phyloP scores from a whole-genome alignment of 2,329 filamentous ascomycete genomes.

The Aspergillus ochraceus region DNA sequence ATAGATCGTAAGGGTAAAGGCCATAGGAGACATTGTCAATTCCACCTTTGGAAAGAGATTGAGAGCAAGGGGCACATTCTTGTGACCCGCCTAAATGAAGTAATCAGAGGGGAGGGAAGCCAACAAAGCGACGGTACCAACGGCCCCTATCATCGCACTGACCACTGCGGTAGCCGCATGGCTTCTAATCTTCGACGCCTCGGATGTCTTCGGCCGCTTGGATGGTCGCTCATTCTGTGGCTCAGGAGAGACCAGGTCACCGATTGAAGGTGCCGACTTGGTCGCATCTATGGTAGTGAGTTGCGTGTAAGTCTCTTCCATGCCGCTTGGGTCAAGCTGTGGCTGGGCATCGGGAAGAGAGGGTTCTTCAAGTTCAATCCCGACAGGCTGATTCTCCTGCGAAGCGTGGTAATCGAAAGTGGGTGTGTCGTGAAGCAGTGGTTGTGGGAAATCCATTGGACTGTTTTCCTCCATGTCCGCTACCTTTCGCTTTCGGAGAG shows the following conservation, averaged over 20 bases:
- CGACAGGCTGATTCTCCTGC: not conserved
- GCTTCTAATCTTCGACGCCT: slow-evolving; percentile 26
- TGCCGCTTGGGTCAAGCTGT: slow-evolving; percentile 10
- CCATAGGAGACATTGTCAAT: not conserved
- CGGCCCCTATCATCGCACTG: slow-evolving; percentile 43
- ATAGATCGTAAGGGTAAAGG: slow-evolving; percentile 4
- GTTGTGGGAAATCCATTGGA: not conserved
- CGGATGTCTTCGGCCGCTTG: slow-evolving; percentile 30
- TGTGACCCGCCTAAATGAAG: slow-evolving; percentile 32
- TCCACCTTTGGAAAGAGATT: not conserved
- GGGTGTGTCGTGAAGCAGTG: not conserved
- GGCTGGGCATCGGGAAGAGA: slow-evolving; percentile 29
- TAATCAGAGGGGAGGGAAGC: slow-evolving; percentile 45
- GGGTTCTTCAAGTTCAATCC: slow-evolving; percentile 6
- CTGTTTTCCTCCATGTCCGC: slow-evolving; percentile 24
- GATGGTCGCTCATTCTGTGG: slow-evolving; percentile 20
- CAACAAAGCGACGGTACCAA: slow-evolving; percentile 42
- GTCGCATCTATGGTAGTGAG: slow-evolving; percentile 3
- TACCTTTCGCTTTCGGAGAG: slow-evolving; percentile 31
- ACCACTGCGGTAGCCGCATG: slow-evolving; percentile 42
- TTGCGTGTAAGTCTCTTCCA: slow-evolving; percentile 8
- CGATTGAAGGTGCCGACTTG: slow-evolving; percentile 8
- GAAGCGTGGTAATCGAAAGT: not conserved
- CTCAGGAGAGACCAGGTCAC: slow-evolving; percentile 14
- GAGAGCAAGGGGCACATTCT: not conserved